Evolutionary conservation across 1,284 basidiomycete genomes (phyloP).

Genomic region (Ceratorhiza oryzae-sativae): DNA sequence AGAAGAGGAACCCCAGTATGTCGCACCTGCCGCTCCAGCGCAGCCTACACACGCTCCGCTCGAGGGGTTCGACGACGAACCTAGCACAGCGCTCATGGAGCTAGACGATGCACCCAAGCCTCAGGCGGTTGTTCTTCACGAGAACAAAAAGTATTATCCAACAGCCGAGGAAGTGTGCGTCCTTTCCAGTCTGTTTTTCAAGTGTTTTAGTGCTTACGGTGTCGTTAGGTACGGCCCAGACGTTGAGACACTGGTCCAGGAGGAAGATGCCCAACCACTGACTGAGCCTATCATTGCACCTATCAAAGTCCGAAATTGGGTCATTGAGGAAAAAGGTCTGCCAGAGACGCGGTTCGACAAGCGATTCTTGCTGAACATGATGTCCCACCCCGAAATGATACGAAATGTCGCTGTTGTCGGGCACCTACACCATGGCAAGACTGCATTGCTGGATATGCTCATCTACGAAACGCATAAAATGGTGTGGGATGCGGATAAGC

Average conservation of each 20-base stretch:
- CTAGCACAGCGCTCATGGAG: conserved; percentile 75
- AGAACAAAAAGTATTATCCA: conserved; percentile 98
- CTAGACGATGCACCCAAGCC: conserved; percentile 67
- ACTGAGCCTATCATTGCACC: conserved; percentile 96
- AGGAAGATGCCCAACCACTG: conserved; percentile 96
- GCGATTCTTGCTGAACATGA: conserved; percentile 94
- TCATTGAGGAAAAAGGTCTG: conserved; percentile 90
- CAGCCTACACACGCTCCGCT: conserved; percentile 57
- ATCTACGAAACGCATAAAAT: conserved; percentile 97
- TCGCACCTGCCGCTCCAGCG: conserved; percentile 39
- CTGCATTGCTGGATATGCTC: conserved; percentile 95
- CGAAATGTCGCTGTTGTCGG: conserved; percentile 95
- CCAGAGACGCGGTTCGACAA: conserved; percentile 94
- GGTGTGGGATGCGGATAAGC: conserved; percentile 87
- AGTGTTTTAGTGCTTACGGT: background rate
- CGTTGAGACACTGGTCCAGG: conserved; percentile 96
- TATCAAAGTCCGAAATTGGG: conserved; percentile 91
- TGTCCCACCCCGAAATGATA: conserved; percentile 92
- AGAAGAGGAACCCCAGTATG: conserved; percentile 58
- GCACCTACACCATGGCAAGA: conserved; percentile 98
- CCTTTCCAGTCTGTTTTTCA: background rate
- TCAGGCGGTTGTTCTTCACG: conserved; percentile 91
- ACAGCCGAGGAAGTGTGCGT: conserved; percentile 77
- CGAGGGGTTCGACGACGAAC: conserved; percentile 77
- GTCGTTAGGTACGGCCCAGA: conserved; percentile 75